Conservation (phyloP, 495 filamentous ascomycete genomes). For the Penicillium coprophilum region DNA sequence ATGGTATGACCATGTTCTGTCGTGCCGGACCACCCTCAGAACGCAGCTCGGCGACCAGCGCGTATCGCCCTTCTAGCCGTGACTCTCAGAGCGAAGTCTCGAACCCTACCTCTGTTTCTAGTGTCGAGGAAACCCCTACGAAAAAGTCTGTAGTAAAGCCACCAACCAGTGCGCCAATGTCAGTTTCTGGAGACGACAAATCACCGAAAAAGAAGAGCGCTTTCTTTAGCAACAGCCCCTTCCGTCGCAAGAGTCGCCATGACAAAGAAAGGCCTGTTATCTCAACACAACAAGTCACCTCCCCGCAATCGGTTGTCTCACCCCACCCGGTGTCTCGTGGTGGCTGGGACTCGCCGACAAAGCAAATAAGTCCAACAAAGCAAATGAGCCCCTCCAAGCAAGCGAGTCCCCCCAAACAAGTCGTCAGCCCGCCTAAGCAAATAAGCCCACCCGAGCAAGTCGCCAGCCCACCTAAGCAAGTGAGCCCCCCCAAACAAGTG, state of each 20-base stretch:
- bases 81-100: constrained; percentile 91
- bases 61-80: constrained; percentile 78
- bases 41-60: constrained; percentile 70
- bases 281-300: constrained; percentile 25
- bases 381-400: constrained; percentile 24
- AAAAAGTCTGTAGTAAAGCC: constrained; percentile 70
- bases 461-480: constrained; percentile 4
- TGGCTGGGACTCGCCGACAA: constrained; percentile 37
- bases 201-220: constrained; percentile 79
- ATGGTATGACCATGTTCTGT: constrained; percentile 99
- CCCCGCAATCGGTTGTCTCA: constrained; percentile 20
- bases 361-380: constrained; percentile 8
- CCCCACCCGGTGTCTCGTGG: constrained; percentile 26
- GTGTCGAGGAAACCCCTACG: constrained; percentile 58
- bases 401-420: background rate
- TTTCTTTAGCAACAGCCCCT: constrained; percentile 95
- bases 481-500: constrained; percentile 1
- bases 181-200: constrained; percentile 57
- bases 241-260: constrained; percentile 86
- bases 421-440: constrained; percentile 17
- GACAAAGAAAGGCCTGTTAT: constrained; percentile 66
- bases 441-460: constrained; percentile 1
- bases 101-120: constrained; percentile 87
- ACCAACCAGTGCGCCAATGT: constrained; percentile 45
- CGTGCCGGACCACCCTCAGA: constrained; percentile 83